A percentile compares a stretch with the other conserved stretches of the same genome.
These are phyloP conservation scores for Fusarium sp. DNA, from an alignment of 2,329 filamentous ascomycete species.

Conservation along the genomic window DNA sequence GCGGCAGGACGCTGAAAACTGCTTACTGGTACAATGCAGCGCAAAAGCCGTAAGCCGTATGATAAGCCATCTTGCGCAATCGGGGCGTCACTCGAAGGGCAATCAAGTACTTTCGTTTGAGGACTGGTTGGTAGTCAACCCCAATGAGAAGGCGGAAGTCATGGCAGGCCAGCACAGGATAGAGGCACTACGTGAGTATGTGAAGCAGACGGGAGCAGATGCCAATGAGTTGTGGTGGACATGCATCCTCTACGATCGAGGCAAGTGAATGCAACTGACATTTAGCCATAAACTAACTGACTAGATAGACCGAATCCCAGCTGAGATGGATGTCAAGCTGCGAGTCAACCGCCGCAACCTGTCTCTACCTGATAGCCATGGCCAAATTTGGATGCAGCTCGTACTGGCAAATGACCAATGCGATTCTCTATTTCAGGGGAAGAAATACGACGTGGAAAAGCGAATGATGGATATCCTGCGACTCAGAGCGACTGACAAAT, in stretches of 20 bases:
- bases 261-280: slow-evolving; percentile 2
- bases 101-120: slow-evolving; percentile 1
- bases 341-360: slow-evolving; percentile 20
- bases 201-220: slow-evolving; percentile 2
- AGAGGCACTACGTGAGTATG: slow-evolving; percentile 16
- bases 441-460: slow-evolving; percentile 1
- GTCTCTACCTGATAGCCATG: slow-evolving; percentile 21
- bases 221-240: slow-evolving; percentile 23
- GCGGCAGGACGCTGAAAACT: slow-evolving; percentile 6
- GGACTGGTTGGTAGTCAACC: slow-evolving; percentile 11
- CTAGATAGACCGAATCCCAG: slow-evolving; percentile 5
- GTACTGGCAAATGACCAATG: not conserved
- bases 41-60: not conserved
- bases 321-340: slow-evolving; percentile 21
- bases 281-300: not conserved
- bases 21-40: slow-evolving; percentile 11
- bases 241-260: slow-evolving; percentile 26
- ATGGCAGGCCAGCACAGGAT: slow-evolving; percentile 30
- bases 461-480: slow-evolving; percentile 3
- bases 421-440: slow-evolving; percentile 5
- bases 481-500: not conserved
- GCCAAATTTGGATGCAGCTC: slow-evolving; percentile 29
- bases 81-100: not conserved
- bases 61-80: not conserved
- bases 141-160: slow-evolving; percentile 10